Evolutionary conservation across 139 green algal species (phyloP).

Genomic region (Medakamo hakoo): DNA sequence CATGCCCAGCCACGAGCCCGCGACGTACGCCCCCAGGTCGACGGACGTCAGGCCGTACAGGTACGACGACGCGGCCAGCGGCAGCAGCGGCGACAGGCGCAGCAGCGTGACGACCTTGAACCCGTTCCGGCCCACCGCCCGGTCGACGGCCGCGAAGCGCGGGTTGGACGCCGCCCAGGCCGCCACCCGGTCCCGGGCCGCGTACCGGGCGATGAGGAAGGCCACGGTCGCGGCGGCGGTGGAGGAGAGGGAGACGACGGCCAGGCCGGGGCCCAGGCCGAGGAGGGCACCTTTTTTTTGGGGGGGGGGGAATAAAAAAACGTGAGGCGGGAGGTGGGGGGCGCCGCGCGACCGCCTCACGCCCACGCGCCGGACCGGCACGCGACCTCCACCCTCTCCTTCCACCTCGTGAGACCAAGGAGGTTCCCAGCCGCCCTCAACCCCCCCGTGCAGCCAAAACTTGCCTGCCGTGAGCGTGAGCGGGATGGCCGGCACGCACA

Average conservation of each 20-base stretch:
- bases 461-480: conserved; percentile 79
- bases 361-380: too few species aligned
- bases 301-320: too few species aligned
- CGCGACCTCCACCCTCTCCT: too few species aligned
- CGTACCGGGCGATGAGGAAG: conserved; percentile 88
- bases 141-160: conserved; percentile 75
- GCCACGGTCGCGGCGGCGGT: conserved; percentile 60
- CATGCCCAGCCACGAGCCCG: conserved; percentile 76
- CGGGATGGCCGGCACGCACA: conserved; percentile 65
- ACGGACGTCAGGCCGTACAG: conserved; percentile 83
- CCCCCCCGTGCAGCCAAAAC: too few species aligned
- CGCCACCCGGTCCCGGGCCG: conserved; percentile 58
- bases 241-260: conserved; percentile 50
- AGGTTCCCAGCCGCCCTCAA: too few species aligned
- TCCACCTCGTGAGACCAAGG: too few species aligned
- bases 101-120: conserved; percentile 86
- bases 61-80: conserved; percentile 79
- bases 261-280: conserved; percentile 47
- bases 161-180: conserved; percentile 21
- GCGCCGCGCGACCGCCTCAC: too few species aligned
- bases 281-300: too few species aligned
- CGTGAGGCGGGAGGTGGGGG: too few species aligned
- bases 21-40: conserved; percentile 58
- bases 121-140: conserved; percentile 67
- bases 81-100: conserved; percentile 75